Percentiles rank a stretch among this genome's conserved stretches.
Conservation (phyloP, 306 rosid species). For the Fagus sylvatica region DNA sequence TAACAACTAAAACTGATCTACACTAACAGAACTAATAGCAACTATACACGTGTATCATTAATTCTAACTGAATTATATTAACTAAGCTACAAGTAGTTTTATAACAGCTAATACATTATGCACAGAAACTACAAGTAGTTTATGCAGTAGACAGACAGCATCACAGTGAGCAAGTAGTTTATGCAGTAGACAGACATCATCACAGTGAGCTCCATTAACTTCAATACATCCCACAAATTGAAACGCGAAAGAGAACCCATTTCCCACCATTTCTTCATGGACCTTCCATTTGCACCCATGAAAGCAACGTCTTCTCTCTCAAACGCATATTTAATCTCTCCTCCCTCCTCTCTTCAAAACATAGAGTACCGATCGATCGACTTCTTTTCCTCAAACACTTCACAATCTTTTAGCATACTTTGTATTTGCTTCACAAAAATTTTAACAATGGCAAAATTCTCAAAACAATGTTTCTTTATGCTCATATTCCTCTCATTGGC, state of each 20-base stretch:
- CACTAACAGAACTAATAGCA: no score
- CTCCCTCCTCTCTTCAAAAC: neutral
- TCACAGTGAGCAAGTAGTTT: no score
- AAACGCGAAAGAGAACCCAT: conserved; percentile 12
- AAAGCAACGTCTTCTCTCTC: neutral
- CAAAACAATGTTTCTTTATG: neutral
- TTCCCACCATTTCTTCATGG: conserved; percentile 16
- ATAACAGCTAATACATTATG: no score
- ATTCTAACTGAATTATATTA: no score
- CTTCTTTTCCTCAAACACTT: neutral
- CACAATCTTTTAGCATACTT: neutral
- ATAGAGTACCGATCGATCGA: neutral
- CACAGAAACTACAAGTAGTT: no score
- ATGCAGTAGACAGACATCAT: no score
- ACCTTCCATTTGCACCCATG: neutral
- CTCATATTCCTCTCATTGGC: neutral
- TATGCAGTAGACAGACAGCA: no score
- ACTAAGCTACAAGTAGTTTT: no score
- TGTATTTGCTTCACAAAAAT: neutral
- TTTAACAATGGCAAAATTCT: neutral
- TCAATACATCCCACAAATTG: neutral
- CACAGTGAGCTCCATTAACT: no score
- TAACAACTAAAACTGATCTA: no score
- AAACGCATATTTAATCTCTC: neutral
- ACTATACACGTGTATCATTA: no score